Conservation (phyloP, 805 yeast genomes). For the Cyberlindnera xylosilytica region DNA sequence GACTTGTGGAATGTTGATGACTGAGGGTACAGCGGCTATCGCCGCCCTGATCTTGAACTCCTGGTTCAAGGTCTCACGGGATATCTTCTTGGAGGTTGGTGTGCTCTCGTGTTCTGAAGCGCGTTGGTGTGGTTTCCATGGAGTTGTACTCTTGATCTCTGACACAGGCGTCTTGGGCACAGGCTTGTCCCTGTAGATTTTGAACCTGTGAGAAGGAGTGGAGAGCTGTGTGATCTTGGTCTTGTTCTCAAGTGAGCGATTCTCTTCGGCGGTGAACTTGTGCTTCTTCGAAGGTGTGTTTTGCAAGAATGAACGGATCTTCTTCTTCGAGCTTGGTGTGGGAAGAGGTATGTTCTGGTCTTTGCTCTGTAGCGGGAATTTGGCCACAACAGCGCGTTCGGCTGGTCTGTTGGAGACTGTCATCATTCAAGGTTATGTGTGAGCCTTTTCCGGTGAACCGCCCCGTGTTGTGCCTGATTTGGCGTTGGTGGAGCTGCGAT, state of each 20-base stretch:
- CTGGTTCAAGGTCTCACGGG: neutral
- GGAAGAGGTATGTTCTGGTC: slow-evolving; percentile 2
- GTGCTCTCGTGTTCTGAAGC: neutral
- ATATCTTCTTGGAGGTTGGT: slow-evolving; percentile 2
- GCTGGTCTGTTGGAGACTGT: neutral
- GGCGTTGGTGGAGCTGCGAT: too few relatives aligned
- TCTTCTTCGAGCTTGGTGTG: slow-evolving; percentile 6
- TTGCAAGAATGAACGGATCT: slow-evolving; percentile 4
- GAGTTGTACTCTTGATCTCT: slow-evolving; percentile 1
- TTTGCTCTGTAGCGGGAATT: slow-evolving; percentile 2
- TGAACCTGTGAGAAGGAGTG: slow-evolving; percentile 5
- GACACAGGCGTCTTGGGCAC: slow-evolving; percentile 5
- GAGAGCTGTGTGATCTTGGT: slow-evolving; percentile 5
- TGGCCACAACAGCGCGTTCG: slow-evolving; percentile 4
- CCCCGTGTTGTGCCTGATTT: neutral
- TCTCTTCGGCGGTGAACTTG: neutral
- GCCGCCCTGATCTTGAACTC: slow-evolving; percentile 3
- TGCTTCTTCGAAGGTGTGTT: slow-evolving; percentile 3
- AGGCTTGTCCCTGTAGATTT: slow-evolving; percentile 2
- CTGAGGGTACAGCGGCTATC: neutral
- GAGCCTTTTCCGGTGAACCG: too few relatives aligned
- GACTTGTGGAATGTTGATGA: neutral
- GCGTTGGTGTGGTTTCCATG: slow-evolving; percentile 1
- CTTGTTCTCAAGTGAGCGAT: neutral
- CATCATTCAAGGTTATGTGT: neutral